Percentiles rank a stretch among this genome's conserved stretches.
Conservation (phyloP, 2,329 filamentous ascomycete genomes). For the Talaromyces sp. region DNA sequence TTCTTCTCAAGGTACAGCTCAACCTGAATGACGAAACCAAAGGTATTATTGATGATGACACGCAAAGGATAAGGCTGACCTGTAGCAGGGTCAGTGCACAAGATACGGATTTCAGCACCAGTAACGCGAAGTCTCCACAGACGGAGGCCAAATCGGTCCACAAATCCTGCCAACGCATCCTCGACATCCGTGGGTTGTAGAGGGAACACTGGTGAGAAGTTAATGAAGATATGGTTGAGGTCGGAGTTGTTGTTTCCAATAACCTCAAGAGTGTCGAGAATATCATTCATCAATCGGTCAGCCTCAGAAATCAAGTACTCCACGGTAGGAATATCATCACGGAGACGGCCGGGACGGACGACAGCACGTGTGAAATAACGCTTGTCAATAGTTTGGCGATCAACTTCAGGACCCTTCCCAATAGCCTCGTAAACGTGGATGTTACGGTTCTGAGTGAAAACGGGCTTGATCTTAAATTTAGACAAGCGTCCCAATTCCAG, state of each 20-base stretch:
- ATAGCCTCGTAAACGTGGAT: constrained; percentile 98
- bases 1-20: constrained; percentile 98
- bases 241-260: constrained; percentile 99
- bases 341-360: constrained; percentile 85
- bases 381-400: constrained; percentile 60
- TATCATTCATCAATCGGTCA: constrained; percentile 93
- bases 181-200: constrained; percentile 85
- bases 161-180: constrained; percentile 86
- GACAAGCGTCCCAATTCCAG: constrained; percentile 88
- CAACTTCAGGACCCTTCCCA: constrained; percentile 88
- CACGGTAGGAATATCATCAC: constrained; percentile 96
- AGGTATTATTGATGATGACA: constrained; percentile 96
- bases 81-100: constrained; percentile 85
- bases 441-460: constrained; percentile 98
- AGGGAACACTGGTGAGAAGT: constrained; percentile 96
- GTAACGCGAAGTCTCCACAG: constrained; percentile 96
- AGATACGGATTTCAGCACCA: constrained; percentile 95
- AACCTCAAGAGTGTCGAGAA: constrained; percentile 94
- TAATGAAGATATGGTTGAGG: constrained; percentile 99
- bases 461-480: constrained; percentile 97
- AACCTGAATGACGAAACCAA: constrained; percentile 93
- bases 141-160: constrained; percentile 91
- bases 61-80: constrained; percentile 85
- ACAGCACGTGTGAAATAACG: constrained; percentile 97
- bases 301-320: constrained; percentile 98